A percentile compares a stretch with the other conserved stretches of the same genome.
These are phyloP conservation scores for Starmerella floricola DNA, from an alignment of 805 yeast genomes.

Conservation along the genomic window DNA sequence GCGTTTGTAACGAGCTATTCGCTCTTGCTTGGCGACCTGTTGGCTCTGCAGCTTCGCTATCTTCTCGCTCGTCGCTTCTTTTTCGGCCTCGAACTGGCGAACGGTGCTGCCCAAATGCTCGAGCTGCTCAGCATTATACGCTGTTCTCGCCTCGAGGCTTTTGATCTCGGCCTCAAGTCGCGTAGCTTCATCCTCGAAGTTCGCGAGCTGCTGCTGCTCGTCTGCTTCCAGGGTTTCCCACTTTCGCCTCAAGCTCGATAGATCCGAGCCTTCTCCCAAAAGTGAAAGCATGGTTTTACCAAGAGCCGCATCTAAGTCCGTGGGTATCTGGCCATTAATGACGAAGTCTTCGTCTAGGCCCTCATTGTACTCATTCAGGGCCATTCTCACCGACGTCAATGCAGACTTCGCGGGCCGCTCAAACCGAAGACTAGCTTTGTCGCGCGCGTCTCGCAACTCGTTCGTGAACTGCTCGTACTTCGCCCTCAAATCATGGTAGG, in stretches of 20 bases:
- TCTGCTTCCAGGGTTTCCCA: not conserved
- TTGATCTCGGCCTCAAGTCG: not conserved
- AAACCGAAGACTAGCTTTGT: not conserved
- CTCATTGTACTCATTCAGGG: slow-evolving; percentile 5
- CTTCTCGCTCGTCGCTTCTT: not conserved
- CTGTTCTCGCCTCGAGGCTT: slow-evolving; percentile 1
- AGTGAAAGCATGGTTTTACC: not conserved
- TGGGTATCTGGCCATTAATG: not conserved
- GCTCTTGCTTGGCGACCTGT: not conserved
- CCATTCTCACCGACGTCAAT: not conserved
- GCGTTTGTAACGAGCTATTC: not conserved
- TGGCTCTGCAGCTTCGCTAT: not conserved
- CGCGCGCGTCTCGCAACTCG: not conserved
- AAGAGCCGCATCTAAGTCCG: not conserved
- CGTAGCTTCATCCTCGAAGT: not conserved
- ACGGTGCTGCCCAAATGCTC: not conserved
- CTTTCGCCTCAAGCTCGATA: not conserved
- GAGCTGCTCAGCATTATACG: not conserved
- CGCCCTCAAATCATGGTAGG: too few relatives aligned
- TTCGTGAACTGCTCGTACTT: not conserved
- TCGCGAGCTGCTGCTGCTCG: not conserved
- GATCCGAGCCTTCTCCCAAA: not conserved
- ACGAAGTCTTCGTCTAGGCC: not conserved
- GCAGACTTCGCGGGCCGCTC: slow-evolving; percentile 2
- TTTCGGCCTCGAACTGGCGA: not conserved